Percentiles rank a stretch among this genome's conserved stretches.
Conservation (phyloP, 495 filamentous ascomycete species). For the Talaromyces thailandensis region DNA sequence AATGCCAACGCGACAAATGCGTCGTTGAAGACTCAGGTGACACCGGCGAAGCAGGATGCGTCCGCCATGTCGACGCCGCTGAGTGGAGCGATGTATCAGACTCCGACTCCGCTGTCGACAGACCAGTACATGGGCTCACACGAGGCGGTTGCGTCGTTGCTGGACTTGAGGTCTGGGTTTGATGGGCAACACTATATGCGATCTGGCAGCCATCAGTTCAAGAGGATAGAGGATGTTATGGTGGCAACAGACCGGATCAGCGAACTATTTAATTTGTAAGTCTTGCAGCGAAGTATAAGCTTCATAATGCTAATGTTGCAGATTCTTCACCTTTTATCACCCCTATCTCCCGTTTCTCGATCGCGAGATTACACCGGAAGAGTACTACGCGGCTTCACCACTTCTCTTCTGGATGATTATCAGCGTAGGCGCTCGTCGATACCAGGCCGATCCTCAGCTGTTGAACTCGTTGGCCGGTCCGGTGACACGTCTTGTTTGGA, state of each 20-base stretch:
- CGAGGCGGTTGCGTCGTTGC: conserved; percentile 72
- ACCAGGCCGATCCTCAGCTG: conserved; percentile 52
- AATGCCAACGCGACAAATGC: conserved; percentile 27
- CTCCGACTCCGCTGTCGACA: conserved; percentile 32
- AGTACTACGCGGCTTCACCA: conserved; percentile 63
- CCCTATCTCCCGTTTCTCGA: conserved; percentile 79
- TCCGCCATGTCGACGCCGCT: conserved; percentile 47
- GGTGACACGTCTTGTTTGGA: conserved; percentile 70
- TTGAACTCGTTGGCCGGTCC: conserved; percentile 63
- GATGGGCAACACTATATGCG: conserved; percentile 39
- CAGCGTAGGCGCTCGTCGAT: conserved; percentile 71
- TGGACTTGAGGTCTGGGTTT: conserved; percentile 58
- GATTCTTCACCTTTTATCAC: conserved; percentile 74
- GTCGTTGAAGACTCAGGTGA: conserved; percentile 41
- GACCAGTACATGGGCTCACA: conserved; percentile 70
- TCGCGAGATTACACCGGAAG: conserved; percentile 57
- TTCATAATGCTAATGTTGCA: conserved; percentile 10
- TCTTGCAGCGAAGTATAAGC: neutral
- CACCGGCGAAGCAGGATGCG: conserved; percentile 33
- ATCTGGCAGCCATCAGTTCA: conserved; percentile 34
- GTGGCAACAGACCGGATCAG: conserved; percentile 62
- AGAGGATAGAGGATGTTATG: conserved; percentile 61
- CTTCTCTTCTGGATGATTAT: conserved; percentile 85
- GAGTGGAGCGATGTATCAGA: conserved; percentile 33
- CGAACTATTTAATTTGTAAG: conserved; percentile 67